These are phyloP conservation scores for Arabidopsis thaliana DNA, from an alignment of 345 rosid genomes.

Conservation along the genomic window DNA sequence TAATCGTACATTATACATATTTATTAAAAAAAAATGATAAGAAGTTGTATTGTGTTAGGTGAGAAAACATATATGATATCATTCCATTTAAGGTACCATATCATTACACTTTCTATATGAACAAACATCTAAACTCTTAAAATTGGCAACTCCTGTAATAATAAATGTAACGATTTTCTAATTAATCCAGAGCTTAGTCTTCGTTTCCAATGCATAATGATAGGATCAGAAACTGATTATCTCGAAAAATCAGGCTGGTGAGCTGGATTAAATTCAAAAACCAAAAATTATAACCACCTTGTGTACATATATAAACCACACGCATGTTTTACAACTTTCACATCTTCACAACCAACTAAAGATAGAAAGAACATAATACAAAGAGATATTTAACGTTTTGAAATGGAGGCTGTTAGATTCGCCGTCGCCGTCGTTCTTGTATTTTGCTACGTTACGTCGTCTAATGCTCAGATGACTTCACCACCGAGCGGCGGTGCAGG, in stretches of 20 bases:
- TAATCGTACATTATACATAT: not conserved
- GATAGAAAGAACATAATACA: not conserved
- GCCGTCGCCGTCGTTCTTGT: conserved; percentile 27
- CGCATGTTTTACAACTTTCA: conserved; percentile 3
- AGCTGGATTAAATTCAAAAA: not conserved
- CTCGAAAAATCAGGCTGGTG: conserved; percentile 23
- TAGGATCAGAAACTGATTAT: conserved; percentile 28
- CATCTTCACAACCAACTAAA: not conserved
- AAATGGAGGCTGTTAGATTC: conserved; percentile 22
- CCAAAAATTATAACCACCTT: not conserved
- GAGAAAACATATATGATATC: not conserved
- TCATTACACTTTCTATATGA: conserved; percentile 14
- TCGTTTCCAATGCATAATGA: conserved; percentile 22
- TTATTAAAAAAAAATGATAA: not conserved
- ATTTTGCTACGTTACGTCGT: not conserved
- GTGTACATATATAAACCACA: conserved; percentile 21
- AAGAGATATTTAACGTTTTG: not conserved
- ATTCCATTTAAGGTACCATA: not conserved
- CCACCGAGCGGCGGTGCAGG: conserved; percentile 24
- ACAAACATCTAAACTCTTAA: conserved; percentile 6
- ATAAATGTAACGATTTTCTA: not conserved
- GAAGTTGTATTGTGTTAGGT: conserved; percentile 19
- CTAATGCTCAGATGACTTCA: conserved; percentile 6
- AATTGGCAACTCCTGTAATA: not conserved
- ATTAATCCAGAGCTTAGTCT: conserved; percentile 38